Conservation (phyloP, 805 yeast genomes). For the Saccharomyces jurei region DNA sequence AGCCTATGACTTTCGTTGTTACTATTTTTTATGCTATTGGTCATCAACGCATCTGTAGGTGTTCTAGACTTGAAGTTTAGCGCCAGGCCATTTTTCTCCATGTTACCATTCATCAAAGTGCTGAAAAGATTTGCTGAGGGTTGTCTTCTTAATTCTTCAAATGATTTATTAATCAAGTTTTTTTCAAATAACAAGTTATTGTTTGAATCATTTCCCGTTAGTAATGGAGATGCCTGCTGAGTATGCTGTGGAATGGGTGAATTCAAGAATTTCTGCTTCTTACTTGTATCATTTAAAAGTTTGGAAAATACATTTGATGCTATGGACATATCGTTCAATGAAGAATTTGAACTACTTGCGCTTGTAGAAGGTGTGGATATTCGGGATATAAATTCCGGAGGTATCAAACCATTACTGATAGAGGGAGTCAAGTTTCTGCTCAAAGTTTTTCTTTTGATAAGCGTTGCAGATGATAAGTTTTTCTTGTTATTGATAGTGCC, state of each 20-base stretch:
- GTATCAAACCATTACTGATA: slow-evolving; percentile 22
- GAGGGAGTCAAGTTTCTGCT: background rate
- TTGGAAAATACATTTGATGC: slow-evolving; percentile 21
- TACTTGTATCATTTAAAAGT: slow-evolving; percentile 6
- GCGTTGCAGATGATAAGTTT: background rate
- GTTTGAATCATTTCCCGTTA: background rate
- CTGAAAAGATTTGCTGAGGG: slow-evolving; percentile 11
- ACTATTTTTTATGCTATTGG: slow-evolving; percentile 7
- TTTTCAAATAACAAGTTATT: slow-evolving; percentile 17
- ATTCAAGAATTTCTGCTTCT: slow-evolving; percentile 3
- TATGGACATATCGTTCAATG: slow-evolving; percentile 17
- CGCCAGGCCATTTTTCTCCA: slow-evolving; percentile 16
- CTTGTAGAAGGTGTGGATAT: slow-evolving; percentile 29
- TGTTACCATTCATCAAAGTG: slow-evolving; percentile 14
- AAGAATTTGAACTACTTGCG: slow-evolving; percentile 25
- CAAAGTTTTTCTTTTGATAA: slow-evolving; percentile 1
- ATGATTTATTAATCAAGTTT: slow-evolving; percentile 23
- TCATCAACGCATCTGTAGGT: background rate
- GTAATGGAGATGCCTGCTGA: background rate
- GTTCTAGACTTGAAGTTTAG: slow-evolving; percentile 13
- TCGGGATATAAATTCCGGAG: slow-evolving; percentile 31
- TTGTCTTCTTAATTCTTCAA: slow-evolving; percentile 21
- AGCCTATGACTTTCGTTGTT: slow-evolving; percentile 3
- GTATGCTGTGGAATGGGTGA: slow-evolving; percentile 1
- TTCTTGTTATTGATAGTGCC: slow-evolving; percentile 3